phyloP scores from a whole-genome alignment of 345 rosid genomes.

The Stellera chamaejasme region DNA sequence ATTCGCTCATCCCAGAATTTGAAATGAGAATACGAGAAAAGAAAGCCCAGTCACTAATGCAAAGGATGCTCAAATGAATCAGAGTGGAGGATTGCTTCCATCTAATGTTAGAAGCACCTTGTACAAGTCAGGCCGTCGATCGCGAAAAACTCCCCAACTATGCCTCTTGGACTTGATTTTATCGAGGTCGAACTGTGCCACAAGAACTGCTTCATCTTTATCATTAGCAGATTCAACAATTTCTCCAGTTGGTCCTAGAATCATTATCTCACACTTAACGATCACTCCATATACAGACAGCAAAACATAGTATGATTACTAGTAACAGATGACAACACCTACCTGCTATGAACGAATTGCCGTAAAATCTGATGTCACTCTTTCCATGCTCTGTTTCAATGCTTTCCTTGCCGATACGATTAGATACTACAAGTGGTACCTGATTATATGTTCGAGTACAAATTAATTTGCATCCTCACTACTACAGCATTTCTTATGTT shows the following conservation, averaged over 20 bases:
- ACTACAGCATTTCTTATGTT: background rate
- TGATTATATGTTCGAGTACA: constrained; percentile 15
- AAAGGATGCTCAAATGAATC: constrained; percentile 3
- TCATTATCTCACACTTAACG: background rate
- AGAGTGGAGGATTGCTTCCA: constrained; percentile 37
- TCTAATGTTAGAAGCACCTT: constrained; percentile 87
- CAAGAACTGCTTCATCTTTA: constrained; percentile 65
- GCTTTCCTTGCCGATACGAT: constrained; percentile 74
- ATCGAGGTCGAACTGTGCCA: constrained; percentile 75
- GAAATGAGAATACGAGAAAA: too few relatives aligned
- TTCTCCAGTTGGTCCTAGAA: constrained; percentile 80
- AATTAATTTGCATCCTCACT: background rate
- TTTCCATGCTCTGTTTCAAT: constrained; percentile 79
- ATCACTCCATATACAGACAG: background rate
- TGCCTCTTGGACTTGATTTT: constrained; percentile 63
- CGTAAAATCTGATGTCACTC: constrained; percentile 73
- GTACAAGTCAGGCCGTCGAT: constrained; percentile 79
- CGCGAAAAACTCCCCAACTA: constrained; percentile 91
- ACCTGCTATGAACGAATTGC: constrained; percentile 88
- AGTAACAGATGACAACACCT: constrained; percentile 2
- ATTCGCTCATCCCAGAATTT: too few relatives aligned
- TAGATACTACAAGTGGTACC: constrained; percentile 84
- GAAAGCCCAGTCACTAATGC: background rate
- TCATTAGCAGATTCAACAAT: constrained; percentile 65
- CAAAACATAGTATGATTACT: background rate